Percentiles rank a stretch among this genome's conserved stretches.
Evolutionary conservation across 139 green algal species (phyloP).

Genomic region (Volvox reticuliferus): DNA sequence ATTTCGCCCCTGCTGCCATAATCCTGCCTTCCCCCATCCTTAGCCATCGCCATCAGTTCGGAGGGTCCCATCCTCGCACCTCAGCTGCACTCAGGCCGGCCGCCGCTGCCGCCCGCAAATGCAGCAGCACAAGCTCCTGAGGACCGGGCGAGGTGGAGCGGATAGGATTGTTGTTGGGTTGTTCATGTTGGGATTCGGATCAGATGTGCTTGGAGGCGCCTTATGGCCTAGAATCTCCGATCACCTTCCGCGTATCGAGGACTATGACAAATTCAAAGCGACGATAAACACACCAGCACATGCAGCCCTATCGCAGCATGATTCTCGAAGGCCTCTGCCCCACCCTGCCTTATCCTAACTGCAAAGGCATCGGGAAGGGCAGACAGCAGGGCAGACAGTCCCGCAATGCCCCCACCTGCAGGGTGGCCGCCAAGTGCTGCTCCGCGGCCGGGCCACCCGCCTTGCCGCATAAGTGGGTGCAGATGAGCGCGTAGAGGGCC

Average conservation of each 20-base stretch:
- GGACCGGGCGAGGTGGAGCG: not conserved
- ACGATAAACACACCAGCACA: too few relatives aligned
- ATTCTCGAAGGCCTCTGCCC: too few relatives aligned
- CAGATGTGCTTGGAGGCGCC: not conserved
- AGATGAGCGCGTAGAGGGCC: constrained; percentile 12
- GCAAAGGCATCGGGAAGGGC: too few relatives aligned
- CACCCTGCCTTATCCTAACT: too few relatives aligned
- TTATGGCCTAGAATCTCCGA: not conserved
- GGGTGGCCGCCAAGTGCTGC: not conserved
- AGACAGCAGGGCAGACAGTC: too few relatives aligned
- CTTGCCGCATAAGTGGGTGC: constrained; percentile 23
- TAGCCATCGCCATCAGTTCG: not conserved
- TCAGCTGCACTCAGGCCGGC: not conserved
- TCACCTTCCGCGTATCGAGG: not conserved
- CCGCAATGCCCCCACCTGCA: not conserved
- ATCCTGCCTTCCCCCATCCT: not conserved
- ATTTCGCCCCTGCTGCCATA: not conserved
- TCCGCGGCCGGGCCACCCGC: not conserved
- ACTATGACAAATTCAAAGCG: too few relatives aligned
- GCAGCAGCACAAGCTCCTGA: constrained; percentile 32
- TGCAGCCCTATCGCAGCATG: too few relatives aligned
- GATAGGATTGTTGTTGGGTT: too few relatives aligned
- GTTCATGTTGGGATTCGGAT: too few relatives aligned
- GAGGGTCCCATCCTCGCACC: not conserved
- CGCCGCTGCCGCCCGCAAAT: constrained; percentile 3